Evolutionary conservation across 169 alveolate genomes (phyloP).

Genomic region (Cryptosporidium canis): DNA sequence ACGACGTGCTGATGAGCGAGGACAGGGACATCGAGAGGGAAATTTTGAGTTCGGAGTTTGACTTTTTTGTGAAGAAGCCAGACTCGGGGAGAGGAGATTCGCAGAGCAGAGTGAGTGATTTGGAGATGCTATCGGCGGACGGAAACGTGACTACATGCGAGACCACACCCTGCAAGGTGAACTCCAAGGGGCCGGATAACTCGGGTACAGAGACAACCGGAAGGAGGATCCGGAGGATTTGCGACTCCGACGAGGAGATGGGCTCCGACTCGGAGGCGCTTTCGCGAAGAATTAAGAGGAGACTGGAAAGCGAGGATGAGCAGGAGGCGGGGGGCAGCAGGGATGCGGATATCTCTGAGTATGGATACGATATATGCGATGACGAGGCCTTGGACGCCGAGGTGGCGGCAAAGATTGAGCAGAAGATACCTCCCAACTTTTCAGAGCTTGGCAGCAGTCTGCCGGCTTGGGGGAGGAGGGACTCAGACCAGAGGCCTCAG

Average conservation of each 20-base stretch:
- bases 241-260: constrained; percentile 54
- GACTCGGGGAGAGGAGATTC: background rate
- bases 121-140: constrained; percentile 55
- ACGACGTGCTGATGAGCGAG: constrained; percentile 10
- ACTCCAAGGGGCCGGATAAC: background rate
- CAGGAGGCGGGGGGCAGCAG: background rate
- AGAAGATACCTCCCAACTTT: background rate
- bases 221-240: constrained; percentile 71
- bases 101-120: background rate
- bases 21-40: constrained; percentile 46
- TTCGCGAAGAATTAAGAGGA: constrained; percentile 7
- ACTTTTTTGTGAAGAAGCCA: background rate
- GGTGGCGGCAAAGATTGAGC: constrained; percentile 4
- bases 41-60: constrained; percentile 9
- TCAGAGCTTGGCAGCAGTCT: background rate
- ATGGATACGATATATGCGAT: background rate
- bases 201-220: constrained; percentile 34
- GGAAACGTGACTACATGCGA: constrained; percentile 64
- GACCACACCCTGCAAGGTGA: constrained; percentile 35
- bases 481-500: background rate
- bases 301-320: background rate
- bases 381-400: constrained; percentile 25
- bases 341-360: background rate
- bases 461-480: background rate
- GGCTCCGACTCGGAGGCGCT: constrained; percentile 22